These are phyloP conservation scores for Didymella sp. DNA, from an alignment of 2,329 filamentous ascomycete species.

Conservation along the genomic window DNA sequence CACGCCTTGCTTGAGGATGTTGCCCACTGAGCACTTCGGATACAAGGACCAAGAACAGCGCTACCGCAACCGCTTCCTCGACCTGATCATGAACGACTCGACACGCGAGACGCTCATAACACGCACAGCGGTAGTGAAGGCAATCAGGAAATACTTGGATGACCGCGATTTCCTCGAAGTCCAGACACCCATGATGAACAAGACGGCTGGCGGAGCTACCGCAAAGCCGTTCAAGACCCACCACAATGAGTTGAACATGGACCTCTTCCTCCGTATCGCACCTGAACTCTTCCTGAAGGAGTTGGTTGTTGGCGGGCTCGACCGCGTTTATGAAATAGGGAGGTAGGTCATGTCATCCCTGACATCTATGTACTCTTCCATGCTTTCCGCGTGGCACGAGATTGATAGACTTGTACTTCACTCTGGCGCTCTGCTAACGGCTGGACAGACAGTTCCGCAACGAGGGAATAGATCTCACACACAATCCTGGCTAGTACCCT, in stretches of 20 bases:
- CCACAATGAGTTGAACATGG: conserved; percentile 94
- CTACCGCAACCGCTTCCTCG: conserved; percentile 91
- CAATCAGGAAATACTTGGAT: conserved; percentile 88
- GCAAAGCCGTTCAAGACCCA: conserved; percentile 94
- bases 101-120: conserved; percentile 84
- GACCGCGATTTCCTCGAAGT: conserved; percentile 89
- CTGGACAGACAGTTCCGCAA: conserved; percentile 83
- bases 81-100: conserved; percentile 94
- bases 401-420: too few species aligned
- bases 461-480: conserved; percentile 87
- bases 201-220: conserved; percentile 93
- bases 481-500: too few species aligned
- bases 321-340: conserved; percentile 96
- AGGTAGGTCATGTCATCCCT: neutral
- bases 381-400: neutral
- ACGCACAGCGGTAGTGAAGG: conserved; percentile 85
- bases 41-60: conserved; percentile 96
- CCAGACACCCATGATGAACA: conserved; percentile 94
- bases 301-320: conserved; percentile 89
- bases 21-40: conserved; percentile 74
- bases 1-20: conserved; percentile 87
- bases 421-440: too few species aligned
- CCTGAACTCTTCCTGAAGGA: conserved; percentile 98
- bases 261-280: conserved; percentile 93
- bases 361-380: neutral